phyloP scores from a whole-genome alignment of 2,329 filamentous ascomycete species.

The Phyllosticta citriasiana region DNA sequence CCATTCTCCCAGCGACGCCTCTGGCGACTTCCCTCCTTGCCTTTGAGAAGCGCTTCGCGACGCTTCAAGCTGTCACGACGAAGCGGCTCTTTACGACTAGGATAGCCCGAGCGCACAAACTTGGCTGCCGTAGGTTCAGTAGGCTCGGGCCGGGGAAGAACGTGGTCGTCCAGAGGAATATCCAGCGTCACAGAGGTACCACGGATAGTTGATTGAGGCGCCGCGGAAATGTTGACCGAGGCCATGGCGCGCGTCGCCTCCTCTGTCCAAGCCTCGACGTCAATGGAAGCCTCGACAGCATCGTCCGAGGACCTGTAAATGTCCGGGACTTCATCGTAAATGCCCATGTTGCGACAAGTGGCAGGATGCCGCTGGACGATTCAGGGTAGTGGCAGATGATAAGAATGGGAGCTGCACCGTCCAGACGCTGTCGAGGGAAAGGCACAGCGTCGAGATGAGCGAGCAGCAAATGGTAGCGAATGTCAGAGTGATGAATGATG shows the following conservation, averaged over 20 bases:
- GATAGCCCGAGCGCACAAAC: slow-evolving; percentile 37
- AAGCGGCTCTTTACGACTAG: slow-evolving; percentile 44
- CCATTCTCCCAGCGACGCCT: slow-evolving; percentile 88
- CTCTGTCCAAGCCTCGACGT: slow-evolving; percentile 40
- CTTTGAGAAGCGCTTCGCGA: slow-evolving; percentile 71
- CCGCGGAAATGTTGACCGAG: slow-evolving; percentile 29
- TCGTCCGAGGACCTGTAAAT: not conserved
- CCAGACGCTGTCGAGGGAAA: not conserved
- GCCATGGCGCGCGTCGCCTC: slow-evolving; percentile 35
- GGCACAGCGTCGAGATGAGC: not conserved
- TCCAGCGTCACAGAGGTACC: slow-evolving; percentile 56
- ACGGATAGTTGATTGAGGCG: slow-evolving; percentile 21
- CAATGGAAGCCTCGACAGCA: slow-evolving; percentile 18
- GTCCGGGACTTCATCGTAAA: not conserved
- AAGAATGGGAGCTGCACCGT: not conserved
- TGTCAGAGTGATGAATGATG: not conserved
- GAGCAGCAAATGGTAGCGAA: not conserved
- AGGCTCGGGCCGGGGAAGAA: slow-evolving; percentile 22
- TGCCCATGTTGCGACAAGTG: not conserved
- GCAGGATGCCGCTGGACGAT: not conserved
- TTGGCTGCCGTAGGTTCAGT: slow-evolving; percentile 28
- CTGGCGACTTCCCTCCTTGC: slow-evolving; percentile 80
- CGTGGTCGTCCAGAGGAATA: slow-evolving; percentile 62
- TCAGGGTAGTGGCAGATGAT: not conserved
- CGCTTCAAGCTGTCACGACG: slow-evolving; percentile 53